A percentile compares a stretch with the other conserved stretches of the same genome.
Evolutionary conservation across 1,284 basidiomycete genomes (phyloP).

Genomic region (Xerocomus minutiporus): DNA sequence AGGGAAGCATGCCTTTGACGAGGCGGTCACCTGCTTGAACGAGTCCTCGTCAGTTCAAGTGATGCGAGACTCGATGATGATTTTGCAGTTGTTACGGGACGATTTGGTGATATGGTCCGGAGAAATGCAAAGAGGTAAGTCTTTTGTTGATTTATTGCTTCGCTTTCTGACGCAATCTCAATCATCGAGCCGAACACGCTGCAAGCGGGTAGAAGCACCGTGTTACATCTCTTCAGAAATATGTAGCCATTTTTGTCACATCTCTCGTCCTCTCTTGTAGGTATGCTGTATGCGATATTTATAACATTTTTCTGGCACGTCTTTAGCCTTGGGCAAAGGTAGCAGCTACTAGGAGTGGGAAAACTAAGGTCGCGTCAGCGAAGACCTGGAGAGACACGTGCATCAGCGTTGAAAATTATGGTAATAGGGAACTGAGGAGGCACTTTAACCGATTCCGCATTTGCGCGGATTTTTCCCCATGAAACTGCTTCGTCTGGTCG

Average conservation of each 20-base stretch:
- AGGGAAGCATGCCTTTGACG: conserved; percentile 71
- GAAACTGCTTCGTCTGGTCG: conserved; percentile 96
- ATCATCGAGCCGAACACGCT: conserved; percentile 24
- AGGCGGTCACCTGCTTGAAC: conserved; percentile 52
- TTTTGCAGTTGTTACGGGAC: conserved; percentile 60
- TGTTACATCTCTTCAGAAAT: not conserved
- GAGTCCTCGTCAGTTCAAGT: conserved; percentile 40
- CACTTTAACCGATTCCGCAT: conserved; percentile 90
- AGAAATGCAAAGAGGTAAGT: conserved; percentile 47
- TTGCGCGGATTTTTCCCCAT: conserved; percentile 98
- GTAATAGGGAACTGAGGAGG: not conserved
- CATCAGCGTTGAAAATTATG: conserved; percentile 1
- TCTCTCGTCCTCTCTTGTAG: conserved; percentile 1
- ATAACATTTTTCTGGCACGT: conserved; percentile 2
- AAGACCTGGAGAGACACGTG: conserved; percentile 44
- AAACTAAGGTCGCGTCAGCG: conserved; percentile 85
- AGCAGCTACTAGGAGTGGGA: conserved; percentile 83
- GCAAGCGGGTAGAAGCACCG: conserved; percentile 13
- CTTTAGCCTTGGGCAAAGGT: conserved; percentile 66
- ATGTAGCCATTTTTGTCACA: conserved; percentile 3
- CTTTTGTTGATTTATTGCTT: conserved; percentile 7
- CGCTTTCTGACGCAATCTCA: conserved; percentile 10
- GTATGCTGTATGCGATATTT: conserved; percentile 12
- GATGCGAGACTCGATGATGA: conserved; percentile 60
- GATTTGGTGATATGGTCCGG: conserved; percentile 62